A percentile compares a stretch with the other conserved stretches of the same genome.
Conservation (phyloP, 805 yeast species). For the Saccharomycopsis babjevae region DNA sequence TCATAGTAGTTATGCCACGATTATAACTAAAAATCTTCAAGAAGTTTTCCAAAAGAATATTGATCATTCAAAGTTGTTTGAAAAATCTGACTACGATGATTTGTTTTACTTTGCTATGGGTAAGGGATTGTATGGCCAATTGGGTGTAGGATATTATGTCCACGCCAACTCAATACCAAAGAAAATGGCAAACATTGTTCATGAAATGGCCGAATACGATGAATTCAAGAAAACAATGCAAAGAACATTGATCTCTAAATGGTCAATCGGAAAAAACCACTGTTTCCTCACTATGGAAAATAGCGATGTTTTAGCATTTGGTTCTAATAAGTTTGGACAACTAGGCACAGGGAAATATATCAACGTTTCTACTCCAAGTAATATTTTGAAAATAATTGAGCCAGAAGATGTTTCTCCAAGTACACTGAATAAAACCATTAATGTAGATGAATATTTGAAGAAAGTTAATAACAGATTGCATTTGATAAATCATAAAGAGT, state of each 20-base stretch:
- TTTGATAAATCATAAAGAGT: constrained; percentile 24
- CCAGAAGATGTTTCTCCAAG: constrained; percentile 27
- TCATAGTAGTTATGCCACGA: constrained; percentile 46
- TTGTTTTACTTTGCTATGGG: constrained; percentile 58
- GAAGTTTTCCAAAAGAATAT: constrained; percentile 24
- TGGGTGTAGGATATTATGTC: constrained; percentile 67
- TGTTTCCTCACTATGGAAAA: constrained; percentile 48
- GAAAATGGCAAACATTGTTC: constrained; percentile 37
- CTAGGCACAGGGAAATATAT: constrained; percentile 71
- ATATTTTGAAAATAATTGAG: constrained; percentile 48
- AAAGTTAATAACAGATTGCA: constrained; percentile 37
- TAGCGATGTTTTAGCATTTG: constrained; percentile 68
- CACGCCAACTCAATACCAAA: constrained; percentile 67
- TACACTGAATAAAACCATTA: constrained; percentile 18
- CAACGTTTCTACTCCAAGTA: constrained; percentile 44
- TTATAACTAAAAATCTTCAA: constrained; percentile 26
- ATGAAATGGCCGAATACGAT: constrained; percentile 40
- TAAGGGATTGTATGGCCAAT: constrained; percentile 74
- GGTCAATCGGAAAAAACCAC: constrained; percentile 62
- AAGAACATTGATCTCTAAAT: constrained; percentile 37
- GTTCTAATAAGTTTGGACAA: constrained; percentile 76
- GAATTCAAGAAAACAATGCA: constrained; percentile 34
- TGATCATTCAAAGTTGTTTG: constrained; percentile 17
- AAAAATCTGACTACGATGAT: constrained; percentile 24
- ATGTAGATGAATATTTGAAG: constrained; percentile 23